Evolutionary conservation across 2,329 filamentous ascomycete genomes (phyloP).

Genomic region (Ceratocystis ficicola): DNA sequence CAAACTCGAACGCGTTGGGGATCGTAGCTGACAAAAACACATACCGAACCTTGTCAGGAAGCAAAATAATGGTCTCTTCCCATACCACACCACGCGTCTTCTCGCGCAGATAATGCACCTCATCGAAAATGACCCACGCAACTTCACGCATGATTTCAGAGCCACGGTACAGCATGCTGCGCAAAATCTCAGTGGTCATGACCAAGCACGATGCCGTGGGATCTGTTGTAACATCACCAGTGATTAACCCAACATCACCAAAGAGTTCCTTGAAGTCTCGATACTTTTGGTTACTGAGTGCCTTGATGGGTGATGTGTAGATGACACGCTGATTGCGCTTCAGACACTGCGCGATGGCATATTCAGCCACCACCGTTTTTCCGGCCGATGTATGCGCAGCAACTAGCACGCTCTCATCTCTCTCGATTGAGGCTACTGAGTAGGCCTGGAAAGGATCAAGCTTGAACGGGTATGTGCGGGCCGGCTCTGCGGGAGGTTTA

Average conservation of each 20-base stretch:
- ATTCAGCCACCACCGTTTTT: conserved; percentile 97
- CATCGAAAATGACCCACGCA: conserved; percentile 95
- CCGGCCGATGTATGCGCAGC: conserved; percentile 95
- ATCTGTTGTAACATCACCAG: conserved; percentile 97
- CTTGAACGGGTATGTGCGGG: conserved; percentile 73
- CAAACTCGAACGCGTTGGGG: conserved; percentile 97
- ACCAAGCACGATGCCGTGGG: conserved; percentile 94
- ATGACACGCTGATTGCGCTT: conserved; percentile 97
- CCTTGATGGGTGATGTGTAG: conserved; percentile 98
- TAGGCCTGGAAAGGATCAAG: conserved; percentile 96
- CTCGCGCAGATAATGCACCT: conserved; percentile 97
- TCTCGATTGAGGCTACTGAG: conserved; percentile 85
- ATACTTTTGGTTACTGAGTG: conserved; percentile 96
- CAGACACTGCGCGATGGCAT: conserved; percentile 92
- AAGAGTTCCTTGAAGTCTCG: conserved; percentile 92
- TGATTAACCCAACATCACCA: conserved; percentile 95
- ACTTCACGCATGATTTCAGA: conserved; percentile 99
- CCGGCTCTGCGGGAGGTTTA: conserved; percentile 76
- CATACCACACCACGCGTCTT: conserved; percentile 91
- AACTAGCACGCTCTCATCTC: conserved; percentile 90
- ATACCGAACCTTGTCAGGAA: conserved; percentile 97
- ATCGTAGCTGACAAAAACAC: conserved; percentile 98
- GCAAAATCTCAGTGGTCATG: conserved; percentile 98
- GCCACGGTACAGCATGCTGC: conserved; percentile 94
- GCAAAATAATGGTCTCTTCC: conserved; percentile 97